Conservation (phyloP, 768 basidiomycete species). For the Holtermannia corniformis region DNA sequence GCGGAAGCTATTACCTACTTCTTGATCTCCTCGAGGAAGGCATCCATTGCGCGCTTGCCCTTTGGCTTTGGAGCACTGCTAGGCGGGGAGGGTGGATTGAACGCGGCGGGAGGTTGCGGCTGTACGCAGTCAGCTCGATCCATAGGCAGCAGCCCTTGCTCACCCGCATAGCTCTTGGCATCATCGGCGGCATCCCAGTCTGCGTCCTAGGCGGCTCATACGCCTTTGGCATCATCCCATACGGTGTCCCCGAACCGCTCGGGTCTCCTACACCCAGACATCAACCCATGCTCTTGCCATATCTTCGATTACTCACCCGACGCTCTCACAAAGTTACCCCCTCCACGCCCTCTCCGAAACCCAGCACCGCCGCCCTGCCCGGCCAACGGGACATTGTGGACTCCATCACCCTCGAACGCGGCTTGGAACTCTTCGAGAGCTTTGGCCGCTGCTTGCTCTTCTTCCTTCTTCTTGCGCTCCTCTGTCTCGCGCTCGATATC, state of each 20-base stretch:
- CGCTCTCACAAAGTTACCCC: conserved; percentile 41
- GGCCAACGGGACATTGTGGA: conserved; percentile 6
- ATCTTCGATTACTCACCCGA: conserved; percentile 26
- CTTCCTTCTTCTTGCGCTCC: conserved; percentile 63
- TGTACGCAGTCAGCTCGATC: background rate
- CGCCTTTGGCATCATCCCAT: conserved; percentile 2
- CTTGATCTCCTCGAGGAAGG: conserved; percentile 94
- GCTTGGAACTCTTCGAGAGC: conserved; percentile 40
- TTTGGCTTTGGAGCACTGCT: conserved; percentile 58
- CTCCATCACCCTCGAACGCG: conserved; percentile 28
- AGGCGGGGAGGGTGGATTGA: conserved; percentile 52
- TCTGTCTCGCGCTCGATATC: conserved; percentile 90
- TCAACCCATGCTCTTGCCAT: background rate
- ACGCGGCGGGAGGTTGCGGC: background rate
- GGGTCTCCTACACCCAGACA: background rate
- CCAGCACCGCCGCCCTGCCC: background rate
- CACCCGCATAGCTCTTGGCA: background rate
- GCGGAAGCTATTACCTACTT: conserved; percentile 48
- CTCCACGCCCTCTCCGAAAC: conserved; percentile 9
- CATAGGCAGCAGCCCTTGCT: conserved; percentile 3
- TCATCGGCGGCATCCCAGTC: background rate
- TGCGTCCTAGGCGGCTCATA: background rate
- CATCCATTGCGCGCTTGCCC: conserved; percentile 92
- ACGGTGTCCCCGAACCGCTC: background rate
- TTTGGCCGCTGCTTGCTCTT: conserved; percentile 36